A percentile compares a stretch with the other conserved stretches of the same genome.
Evolutionary conservation across 1,284 basidiomycete genomes (phyloP).

Genomic region (Phellopilus nigrolimitatus): DNA sequence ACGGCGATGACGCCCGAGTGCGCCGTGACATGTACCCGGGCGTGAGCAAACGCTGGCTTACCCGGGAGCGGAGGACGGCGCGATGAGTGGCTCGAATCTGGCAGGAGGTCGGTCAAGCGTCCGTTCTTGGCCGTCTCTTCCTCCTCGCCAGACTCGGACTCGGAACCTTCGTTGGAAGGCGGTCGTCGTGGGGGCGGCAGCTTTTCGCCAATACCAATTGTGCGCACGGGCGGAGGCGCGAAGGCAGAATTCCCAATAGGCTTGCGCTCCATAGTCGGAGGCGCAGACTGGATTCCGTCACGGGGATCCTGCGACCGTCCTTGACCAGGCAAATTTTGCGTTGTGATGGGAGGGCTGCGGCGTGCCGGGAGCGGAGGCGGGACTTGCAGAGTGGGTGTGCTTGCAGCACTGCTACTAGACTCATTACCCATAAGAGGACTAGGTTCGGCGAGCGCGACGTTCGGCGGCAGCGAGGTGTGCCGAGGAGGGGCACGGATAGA

Average conservation of each 20-base stretch:
- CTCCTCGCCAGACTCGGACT: constrained; percentile 42
- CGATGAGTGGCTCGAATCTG: constrained; percentile 79
- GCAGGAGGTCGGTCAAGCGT: constrained; percentile 56
- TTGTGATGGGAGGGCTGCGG: constrained; percentile 14
- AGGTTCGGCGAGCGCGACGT: constrained; percentile 5
- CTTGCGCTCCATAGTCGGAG: constrained; percentile 39
- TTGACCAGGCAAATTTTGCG: constrained; percentile 12
- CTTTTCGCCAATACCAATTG: constrained; percentile 61
- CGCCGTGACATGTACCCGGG: constrained; percentile 52
- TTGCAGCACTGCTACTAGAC: neutral
- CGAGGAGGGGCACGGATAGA: constrained; percentile 14
- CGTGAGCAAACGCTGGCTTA: constrained; percentile 41
- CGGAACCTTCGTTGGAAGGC: constrained; percentile 31
- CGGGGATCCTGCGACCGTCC: constrained; percentile 22
- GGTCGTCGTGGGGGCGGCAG: constrained; percentile 56
- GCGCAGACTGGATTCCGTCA: constrained; percentile 12
- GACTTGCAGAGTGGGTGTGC: constrained; percentile 20
- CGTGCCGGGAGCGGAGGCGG: constrained; percentile 21
- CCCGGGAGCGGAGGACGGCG: constrained; percentile 61
- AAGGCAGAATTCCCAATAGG: constrained; percentile 40
- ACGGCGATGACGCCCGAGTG: constrained; percentile 53
- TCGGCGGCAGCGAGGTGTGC: constrained; percentile 7
- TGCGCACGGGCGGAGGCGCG: constrained; percentile 69
- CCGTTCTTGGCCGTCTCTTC: constrained; percentile 31
- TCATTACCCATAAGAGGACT: neutral